phyloP scores from a whole-genome alignment of 257 asterid genomes.

The Gentiana straminea region DNA sequence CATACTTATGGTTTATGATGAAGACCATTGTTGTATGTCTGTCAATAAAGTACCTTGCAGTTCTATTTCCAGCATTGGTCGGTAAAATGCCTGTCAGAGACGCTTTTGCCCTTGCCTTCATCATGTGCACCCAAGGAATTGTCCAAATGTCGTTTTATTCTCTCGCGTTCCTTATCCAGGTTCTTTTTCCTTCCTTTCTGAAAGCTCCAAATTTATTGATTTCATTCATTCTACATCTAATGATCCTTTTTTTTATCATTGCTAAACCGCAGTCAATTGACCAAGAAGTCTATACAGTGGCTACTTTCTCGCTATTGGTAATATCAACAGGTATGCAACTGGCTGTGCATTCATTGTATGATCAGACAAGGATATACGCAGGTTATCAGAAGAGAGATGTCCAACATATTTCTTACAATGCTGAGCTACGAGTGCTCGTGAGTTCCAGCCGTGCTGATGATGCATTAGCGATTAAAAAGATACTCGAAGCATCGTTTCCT shows the following conservation, averaged over 20 bases:
- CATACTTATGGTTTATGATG: too few species aligned
- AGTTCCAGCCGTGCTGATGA: conserved; percentile 26
- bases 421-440: conserved; percentile 24
- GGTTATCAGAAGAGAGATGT: conserved; percentile 35
- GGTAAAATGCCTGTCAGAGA: conserved; percentile 66
- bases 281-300: conserved; percentile 16
- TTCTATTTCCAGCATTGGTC: conserved; percentile 40
- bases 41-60: conserved; percentile 26
- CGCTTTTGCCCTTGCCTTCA: conserved; percentile 61
- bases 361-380: conserved; percentile 19
- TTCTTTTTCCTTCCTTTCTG: too few species aligned
- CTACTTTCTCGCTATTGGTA: conserved; percentile 13
- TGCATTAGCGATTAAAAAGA: conserved; percentile 15
- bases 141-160: conserved; percentile 71
- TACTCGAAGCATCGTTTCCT: conserved; percentile 22
- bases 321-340: conserved; percentile 15
- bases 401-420: conserved; percentile 15
- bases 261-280: conserved; percentile 11
- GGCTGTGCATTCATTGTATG: conserved; percentile 18
- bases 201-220: too few species aligned
- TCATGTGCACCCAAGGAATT: conserved; percentile 67
- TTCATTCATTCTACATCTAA: too few species aligned
- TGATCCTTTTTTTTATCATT: too few species aligned
- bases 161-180: conserved; percentile 19
- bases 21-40: conserved; percentile 9